A percentile compares a stretch with the other conserved stretches of the same genome.
Evolutionary conservation across 768 basidiomycete genomes (phyloP).

Genomic region (Suillus paluster): DNA sequence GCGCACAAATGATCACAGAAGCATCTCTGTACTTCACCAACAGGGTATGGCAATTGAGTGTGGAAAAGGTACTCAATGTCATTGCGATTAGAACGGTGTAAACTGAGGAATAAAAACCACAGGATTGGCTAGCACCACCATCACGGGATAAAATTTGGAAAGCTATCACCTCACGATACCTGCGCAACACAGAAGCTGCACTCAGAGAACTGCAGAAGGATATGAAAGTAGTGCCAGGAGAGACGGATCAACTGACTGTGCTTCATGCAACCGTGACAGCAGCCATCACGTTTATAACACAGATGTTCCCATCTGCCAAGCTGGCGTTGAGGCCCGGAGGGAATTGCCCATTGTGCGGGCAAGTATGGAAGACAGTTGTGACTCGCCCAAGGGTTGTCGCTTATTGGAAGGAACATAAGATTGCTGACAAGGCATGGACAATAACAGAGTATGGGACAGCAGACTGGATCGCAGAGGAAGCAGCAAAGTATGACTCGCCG

Average conservation of each 20-base stretch:
- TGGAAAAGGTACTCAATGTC: conserved; percentile 14
- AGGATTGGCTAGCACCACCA: conserved; percentile 25
- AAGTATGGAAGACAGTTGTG: conserved; percentile 23
- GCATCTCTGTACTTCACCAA: conserved; percentile 28
- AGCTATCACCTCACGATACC: conserved; percentile 21
- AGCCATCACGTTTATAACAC: conserved; percentile 24
- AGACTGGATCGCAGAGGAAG: conserved; percentile 24
- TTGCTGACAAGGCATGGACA: conserved; percentile 20
- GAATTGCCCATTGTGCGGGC: conserved; percentile 25
- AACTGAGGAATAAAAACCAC: neutral
- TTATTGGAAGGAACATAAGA: conserved; percentile 21
- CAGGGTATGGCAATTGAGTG: conserved; percentile 10
- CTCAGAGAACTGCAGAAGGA: conserved; percentile 16
- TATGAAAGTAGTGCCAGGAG: conserved; percentile 16
- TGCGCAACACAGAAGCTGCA: conserved; percentile 27
- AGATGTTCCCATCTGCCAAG: conserved; percentile 24
- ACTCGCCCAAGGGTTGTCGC: conserved; percentile 17
- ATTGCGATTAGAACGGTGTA: neutral
- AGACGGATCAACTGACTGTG: conserved; percentile 18
- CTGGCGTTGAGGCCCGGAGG: conserved; percentile 16
- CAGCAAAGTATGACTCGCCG: conserved; percentile 8
- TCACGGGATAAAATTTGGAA: conserved; percentile 26
- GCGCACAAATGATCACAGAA: conserved; percentile 26
- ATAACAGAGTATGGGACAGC: conserved; percentile 17
- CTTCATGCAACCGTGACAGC: conserved; percentile 21